Base-by-base conservation (phyloP, 129 eudicot genomes). In the Flaveria robusta region DNA sequence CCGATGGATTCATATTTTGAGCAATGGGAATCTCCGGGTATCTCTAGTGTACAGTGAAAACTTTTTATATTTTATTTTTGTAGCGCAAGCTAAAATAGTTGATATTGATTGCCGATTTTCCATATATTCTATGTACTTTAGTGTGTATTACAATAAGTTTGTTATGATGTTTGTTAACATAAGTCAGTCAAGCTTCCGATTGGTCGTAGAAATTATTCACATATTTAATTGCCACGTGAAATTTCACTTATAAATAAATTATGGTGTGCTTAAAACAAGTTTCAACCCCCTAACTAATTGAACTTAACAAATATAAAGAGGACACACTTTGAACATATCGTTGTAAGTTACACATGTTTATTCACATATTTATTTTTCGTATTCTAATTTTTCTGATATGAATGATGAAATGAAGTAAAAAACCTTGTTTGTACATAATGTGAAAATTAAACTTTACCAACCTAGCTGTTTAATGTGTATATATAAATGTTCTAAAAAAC, bases 81-180 rank as follows among this genome's bases (percentile, higher is more conserved):
- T 10, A 56, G 15, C 1, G 6, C 64, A 56, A 16, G 42, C 54
- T 45, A 24, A 69, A 69, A 24, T 69, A 23, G 46, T 46, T 69
- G 74, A 69, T 69, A 22, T 11, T 12, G 52, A 37, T 72, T 37
- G 23, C 46, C 22, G 41, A 18, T 9, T 68, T 46, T n/a, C 18
- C 39, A 5, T 34, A 34, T 13, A 47, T 47, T 15, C 52, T 47
- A 47, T 13, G 52, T 47, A 47, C 52, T 47, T 47, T 47, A 47
- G 13, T 47, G 6, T 47, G 16, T 47, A 47, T 47, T 31, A 15
- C n/a, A 52, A 52, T 72, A 34, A 55, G 52, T 37, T 72, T 54
- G 47, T 19, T 34, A 70, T 52, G 12, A 19, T 52, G 76, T 72
- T 72, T 31, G 51, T 72, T 72, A 23, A 72, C 15, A 56, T 34